phyloP scores from a whole-genome alignment of 495 filamentous ascomycete species.

The Neurospora sp. region DNA sequence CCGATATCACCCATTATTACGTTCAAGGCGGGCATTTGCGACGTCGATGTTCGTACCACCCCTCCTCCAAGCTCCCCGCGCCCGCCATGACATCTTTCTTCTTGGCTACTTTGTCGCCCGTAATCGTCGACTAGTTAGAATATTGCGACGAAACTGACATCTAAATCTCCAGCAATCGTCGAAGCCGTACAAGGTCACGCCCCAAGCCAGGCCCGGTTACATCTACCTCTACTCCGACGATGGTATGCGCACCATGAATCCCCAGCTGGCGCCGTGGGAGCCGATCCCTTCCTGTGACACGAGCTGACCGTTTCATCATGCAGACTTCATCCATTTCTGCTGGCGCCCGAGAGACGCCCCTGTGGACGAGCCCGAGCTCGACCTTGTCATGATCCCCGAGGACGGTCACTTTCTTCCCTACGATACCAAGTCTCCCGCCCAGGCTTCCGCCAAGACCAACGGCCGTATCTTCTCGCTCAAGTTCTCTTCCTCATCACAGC shows the following conservation, averaged over 20 bases:
- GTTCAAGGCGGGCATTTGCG: conserved; percentile 93
- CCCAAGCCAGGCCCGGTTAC: conserved; percentile 65
- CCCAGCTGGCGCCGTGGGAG: background rate
- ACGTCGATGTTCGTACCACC: conserved; percentile 58
- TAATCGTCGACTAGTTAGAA: background rate
- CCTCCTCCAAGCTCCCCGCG: background rate
- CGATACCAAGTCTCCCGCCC: conserved; percentile 37
- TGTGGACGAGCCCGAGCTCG: conserved; percentile 59
- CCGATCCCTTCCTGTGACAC: background rate
- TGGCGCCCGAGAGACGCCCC: conserved; percentile 58
- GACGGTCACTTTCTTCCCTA: conserved; percentile 82
- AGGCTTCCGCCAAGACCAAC: conserved; percentile 55
- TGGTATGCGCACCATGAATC: conserved; percentile 37
- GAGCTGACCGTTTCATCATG: conserved; percentile 9
- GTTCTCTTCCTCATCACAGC: conserved; percentile 84
- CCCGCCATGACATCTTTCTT: background rate
- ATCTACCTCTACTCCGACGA: conserved; percentile 92
- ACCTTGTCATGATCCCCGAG: conserved; percentile 81
- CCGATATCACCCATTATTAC: conserved; percentile 79
- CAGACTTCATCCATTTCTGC: conserved; percentile 89
- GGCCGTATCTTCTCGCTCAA: conserved; percentile 90
- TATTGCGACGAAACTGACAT: conserved; percentile 16
- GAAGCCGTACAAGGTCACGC: conserved; percentile 55
- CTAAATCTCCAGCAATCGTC: conserved; percentile 35
- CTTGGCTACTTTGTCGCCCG: background rate